Conservation (phyloP, 1,284 basidiomycete species). For the Xerocomus alliaceus region DNA sequence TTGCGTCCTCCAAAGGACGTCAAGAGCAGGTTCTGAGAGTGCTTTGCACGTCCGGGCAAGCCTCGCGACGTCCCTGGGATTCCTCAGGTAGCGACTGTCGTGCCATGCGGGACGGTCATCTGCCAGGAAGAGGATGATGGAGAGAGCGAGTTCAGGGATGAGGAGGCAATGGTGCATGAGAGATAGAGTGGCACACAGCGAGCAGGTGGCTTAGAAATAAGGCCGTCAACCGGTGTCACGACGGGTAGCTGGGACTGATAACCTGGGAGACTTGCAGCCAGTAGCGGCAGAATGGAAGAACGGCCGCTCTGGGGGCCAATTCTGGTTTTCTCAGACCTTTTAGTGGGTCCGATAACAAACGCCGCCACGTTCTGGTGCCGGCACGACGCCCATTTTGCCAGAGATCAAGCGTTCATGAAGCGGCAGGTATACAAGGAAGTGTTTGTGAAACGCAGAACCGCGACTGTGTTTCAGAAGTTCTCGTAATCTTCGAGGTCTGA, state of each 20-base stretch:
- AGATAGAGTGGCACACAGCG: background rate
- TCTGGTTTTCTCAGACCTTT: conserved; percentile 27
- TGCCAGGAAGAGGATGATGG: conserved; percentile 35
- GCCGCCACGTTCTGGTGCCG: background rate
- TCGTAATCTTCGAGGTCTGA: too few species aligned
- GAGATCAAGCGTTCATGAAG: background rate
- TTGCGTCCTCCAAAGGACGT: conserved; percentile 41
- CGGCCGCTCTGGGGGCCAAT: conserved; percentile 3
- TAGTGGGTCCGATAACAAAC: conserved; percentile 16
- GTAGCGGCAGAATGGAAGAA: background rate
- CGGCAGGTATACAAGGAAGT: background rate
- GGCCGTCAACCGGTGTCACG: conserved; percentile 6
- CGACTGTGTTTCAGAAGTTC: too few species aligned
- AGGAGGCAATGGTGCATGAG: conserved; percentile 41
- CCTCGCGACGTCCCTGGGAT: conserved; percentile 33
- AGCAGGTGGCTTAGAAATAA: background rate
- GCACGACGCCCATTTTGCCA: too few species aligned
- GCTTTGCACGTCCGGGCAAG: conserved; percentile 39
- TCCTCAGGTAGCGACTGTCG: conserved; percentile 27
- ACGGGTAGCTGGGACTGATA: background rate
- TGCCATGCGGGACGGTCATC: conserved; percentile 30
- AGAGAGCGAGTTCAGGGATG: conserved; percentile 33
- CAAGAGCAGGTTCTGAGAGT: conserved; percentile 38
- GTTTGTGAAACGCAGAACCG: background rate
- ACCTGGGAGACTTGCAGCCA: conserved; percentile 1